Evolutionary conservation across 345 rosid species (phyloP).

Genomic region (Populus euphratica): DNA sequence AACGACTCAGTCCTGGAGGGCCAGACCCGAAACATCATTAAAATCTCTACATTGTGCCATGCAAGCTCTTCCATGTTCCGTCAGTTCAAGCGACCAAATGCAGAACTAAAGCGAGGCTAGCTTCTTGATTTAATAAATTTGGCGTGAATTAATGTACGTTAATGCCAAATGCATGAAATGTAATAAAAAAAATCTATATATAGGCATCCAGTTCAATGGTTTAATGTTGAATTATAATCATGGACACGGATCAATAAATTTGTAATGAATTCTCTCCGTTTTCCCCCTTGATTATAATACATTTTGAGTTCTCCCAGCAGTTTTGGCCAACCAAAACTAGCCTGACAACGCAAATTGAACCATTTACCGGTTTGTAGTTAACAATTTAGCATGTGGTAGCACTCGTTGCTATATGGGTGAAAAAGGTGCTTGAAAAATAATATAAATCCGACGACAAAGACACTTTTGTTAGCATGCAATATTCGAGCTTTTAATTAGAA

Average conservation of each 20-base stretch:
- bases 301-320: not conserved
- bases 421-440: not conserved
- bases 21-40: conserved; percentile 46
- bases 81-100: not conserved
- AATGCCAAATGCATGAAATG: not conserved
- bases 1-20: conserved; percentile 37
- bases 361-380: too few species aligned
- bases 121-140: not conserved
- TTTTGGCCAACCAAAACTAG: not conserved
- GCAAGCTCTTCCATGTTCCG: not conserved
- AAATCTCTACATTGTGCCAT: not conserved
- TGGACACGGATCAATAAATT: not conserved
- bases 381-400: not conserved
- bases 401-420: not conserved
- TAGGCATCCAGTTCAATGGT: not conserved
- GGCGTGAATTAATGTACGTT: not conserved
- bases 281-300: not conserved
- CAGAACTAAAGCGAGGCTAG: not conserved
- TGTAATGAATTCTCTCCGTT: not conserved
- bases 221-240: not conserved
- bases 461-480: not conserved
- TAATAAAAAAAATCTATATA: not conserved
- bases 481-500: too few species aligned
- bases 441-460: not conserved
- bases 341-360: too few species aligned